A percentile compares a stretch with the other conserved stretches of the same genome.
Conservation (phyloP, 139 green algal genomes). For the Desmodesmus armatus region DNA sequence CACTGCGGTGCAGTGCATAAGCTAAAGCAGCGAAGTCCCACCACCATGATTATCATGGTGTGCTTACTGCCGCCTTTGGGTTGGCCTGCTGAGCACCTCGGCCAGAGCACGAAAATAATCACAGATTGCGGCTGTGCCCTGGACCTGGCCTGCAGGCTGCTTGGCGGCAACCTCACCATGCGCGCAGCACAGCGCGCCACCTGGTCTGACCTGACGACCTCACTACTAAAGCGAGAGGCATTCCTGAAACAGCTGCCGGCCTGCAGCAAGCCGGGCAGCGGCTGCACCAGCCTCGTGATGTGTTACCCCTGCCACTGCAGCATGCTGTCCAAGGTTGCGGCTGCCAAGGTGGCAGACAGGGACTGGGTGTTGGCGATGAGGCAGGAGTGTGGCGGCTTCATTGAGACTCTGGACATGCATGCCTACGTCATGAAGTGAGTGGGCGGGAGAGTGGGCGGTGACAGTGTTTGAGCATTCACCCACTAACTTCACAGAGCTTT, state of each 20-base stretch:
- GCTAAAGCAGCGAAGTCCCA: no score
- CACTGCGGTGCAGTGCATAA: no score
- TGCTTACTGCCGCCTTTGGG: neutral
- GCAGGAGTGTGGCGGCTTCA: constrained; percentile 32
- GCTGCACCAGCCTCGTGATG: neutral
- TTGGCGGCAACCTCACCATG: neutral
- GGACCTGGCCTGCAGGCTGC: neutral
- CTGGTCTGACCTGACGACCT: constrained; percentile 2
- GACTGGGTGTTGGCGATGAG: constrained; percentile 11
- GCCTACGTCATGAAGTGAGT: constrained; percentile 34
- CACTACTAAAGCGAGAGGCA: constrained; percentile 21
- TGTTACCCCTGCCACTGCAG: constrained; percentile 58
- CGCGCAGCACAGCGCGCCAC: neutral
- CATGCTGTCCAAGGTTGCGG: constrained; percentile 23
- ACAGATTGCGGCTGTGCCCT: neutral
- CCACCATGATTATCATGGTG: no score
- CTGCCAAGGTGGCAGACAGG: neutral
- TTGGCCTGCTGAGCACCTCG: no score
- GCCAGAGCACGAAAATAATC: no score
- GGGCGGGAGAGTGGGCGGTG: no score
- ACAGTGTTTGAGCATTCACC: no score
- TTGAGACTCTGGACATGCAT: constrained; percentile 35
- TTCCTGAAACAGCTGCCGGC: neutral
- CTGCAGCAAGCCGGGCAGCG: neutral
- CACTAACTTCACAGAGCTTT: no score